These are phyloP conservation scores for Aschersonia sp. DNA, from an alignment of 2,329 filamentous ascomycete species.

Conservation along the genomic window DNA sequence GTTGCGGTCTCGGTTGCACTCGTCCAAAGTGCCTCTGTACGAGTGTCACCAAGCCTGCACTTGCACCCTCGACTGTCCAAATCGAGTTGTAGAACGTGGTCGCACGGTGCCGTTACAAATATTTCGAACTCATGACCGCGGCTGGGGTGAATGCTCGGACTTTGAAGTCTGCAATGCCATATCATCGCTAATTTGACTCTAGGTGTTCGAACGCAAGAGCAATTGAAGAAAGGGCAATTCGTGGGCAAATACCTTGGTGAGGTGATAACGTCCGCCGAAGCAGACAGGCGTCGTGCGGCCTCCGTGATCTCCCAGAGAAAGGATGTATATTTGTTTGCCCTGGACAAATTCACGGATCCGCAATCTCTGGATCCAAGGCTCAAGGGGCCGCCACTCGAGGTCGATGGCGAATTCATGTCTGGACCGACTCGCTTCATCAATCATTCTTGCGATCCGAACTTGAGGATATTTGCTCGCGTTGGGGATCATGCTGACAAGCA, in stretches of 20 bases:
- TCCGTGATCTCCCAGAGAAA: constrained; percentile 46
- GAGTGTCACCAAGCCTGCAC: constrained; percentile 63
- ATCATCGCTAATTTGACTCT: too few relatives aligned
- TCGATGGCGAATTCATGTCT: constrained; percentile 62
- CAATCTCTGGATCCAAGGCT: constrained; percentile 41
- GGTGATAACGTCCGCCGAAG: constrained; percentile 49
- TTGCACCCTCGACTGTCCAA: constrained; percentile 52
- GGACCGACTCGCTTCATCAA: constrained; percentile 74
- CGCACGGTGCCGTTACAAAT: constrained; percentile 59
- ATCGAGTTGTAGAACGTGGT: constrained; percentile 63
- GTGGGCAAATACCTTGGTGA: constrained; percentile 69
- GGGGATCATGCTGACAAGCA: constrained; percentile 62
- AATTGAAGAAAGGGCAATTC: constrained; percentile 59
- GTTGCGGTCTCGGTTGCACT: constrained; percentile 34
- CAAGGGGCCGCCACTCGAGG: constrained; percentile 39
- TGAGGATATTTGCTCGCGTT: constrained; percentile 65
- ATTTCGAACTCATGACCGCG: constrained; percentile 57
- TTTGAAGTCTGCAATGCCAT: background rate
- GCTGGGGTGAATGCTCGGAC: constrained; percentile 47
- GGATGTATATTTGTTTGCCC: constrained; percentile 63
- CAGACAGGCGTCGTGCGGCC: constrained; percentile 44
- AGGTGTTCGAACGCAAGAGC: constrained; percentile 50
- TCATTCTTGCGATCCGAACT: constrained; percentile 66
- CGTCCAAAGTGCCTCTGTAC: constrained; percentile 52
- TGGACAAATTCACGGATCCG: constrained; percentile 63